These are phyloP conservation scores for Aureobasidium sp. DNA, from an alignment of 2,329 filamentous ascomycete species.

Conservation along the genomic window DNA sequence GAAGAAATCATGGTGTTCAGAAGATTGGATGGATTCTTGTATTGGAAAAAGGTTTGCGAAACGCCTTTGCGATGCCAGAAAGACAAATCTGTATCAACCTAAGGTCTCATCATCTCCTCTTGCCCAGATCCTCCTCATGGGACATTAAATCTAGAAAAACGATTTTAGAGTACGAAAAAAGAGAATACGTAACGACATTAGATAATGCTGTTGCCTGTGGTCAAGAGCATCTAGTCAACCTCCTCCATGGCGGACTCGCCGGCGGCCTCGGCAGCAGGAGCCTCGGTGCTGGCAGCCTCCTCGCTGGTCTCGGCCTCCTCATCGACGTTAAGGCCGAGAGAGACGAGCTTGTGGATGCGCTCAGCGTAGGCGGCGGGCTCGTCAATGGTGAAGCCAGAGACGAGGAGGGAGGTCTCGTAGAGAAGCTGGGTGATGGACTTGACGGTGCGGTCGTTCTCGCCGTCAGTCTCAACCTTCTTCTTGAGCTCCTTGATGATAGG, in stretches of 20 bases:
- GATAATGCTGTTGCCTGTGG: background rate
- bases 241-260: conserved; percentile 99
- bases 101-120: conserved; percentile 7
- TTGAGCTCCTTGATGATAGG: conserved; percentile 98
- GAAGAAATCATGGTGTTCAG: background rate
- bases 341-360: conserved; percentile 99
- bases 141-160: conserved; percentile 13
- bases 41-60: conserved; percentile 6
- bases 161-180: conserved; percentile 3
- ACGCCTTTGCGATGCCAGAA: conserved; percentile 11
- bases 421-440: conserved; percentile 98
- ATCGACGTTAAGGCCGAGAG: conserved; percentile 93
- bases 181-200: conserved; percentile 17
- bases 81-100: conserved; percentile 4
- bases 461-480: conserved; percentile 97
- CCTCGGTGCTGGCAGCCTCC: conserved; percentile 51
- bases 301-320: conserved; percentile 72
- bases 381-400: conserved; percentile 99
- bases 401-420: conserved; percentile 96
- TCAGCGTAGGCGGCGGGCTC: conserved; percentile 97
- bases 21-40: background rate
- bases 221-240: conserved; percentile 68
- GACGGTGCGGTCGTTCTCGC: conserved; percentile 97
- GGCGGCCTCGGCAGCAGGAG: conserved; percentile 56
- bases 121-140: background rate